Percentiles rank a stretch among this genome's conserved stretches.
phyloP scores from a whole-genome alignment of 352 stramenopile genomes.

The Saprolegnia diclina region DNA sequence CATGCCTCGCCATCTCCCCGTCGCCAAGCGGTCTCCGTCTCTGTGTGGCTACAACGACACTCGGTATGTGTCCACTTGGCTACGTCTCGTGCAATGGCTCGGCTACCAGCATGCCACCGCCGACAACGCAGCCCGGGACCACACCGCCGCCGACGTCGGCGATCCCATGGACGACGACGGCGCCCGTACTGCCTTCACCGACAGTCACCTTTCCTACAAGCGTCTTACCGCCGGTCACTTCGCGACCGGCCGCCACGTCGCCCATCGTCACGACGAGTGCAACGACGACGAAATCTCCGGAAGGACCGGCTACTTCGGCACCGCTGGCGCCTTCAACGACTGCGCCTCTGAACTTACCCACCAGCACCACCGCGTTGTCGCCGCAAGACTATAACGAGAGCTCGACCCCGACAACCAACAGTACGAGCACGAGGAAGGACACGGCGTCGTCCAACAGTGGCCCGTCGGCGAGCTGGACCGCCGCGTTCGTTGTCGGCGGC shows the following conservation, averaged over 20 bases:
- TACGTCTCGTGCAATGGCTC: constrained; percentile 11
- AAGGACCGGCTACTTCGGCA: neutral
- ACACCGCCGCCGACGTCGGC: neutral
- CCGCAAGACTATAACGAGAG: neutral
- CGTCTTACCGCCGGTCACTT: neutral
- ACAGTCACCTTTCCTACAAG: constrained; percentile 10
- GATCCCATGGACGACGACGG: neutral
- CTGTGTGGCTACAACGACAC: neutral
- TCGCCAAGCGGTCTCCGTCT: neutral
- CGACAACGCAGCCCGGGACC: neutral
- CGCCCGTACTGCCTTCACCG: neutral
- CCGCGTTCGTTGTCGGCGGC: constrained; percentile 15
- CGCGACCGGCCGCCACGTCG: neutral
- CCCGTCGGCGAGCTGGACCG: neutral
- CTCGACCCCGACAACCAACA: neutral
- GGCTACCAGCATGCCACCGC: neutral
- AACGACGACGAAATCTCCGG: neutral
- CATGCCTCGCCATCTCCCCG: neutral
- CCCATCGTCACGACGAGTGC: neutral
- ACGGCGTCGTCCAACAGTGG: neutral
- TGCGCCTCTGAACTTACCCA: neutral
- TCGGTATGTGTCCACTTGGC: constrained; percentile 8
- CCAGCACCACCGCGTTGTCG: neutral
- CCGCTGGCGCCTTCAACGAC: constrained; percentile 1
- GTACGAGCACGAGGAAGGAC: neutral